Evolutionary conservation across 768 basidiomycete genomes (phyloP), one percentile per base, ranked within the genome.

Genomic region (Strobilomyces confusus): DNA sequence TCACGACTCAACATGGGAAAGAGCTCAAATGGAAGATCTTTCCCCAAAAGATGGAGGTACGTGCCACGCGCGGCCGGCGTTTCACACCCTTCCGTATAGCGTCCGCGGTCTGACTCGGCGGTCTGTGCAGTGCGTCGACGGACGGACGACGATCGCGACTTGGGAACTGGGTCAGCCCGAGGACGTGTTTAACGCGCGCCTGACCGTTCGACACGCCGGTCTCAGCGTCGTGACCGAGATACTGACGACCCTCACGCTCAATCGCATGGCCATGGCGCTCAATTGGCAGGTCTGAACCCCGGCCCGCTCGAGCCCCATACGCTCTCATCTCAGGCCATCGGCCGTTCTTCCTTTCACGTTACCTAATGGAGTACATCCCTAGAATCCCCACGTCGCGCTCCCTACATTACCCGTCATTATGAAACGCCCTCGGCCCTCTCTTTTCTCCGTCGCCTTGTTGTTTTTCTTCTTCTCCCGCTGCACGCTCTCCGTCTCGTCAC

Each of bases 1-100:
- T 91, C 67, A 79, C 77, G 44, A 79, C 83, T 11, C 84, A 83
- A 60, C 82, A 79, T 59, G 85, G 86, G 37, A 80, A 73, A 55
- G 81, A 86, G 46, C 83, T 81, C 69, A 92, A 89, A 68, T 92
- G 90, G 90, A 83, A 79, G 66, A 75, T 86, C 48, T 65, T 72
- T 13, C 70, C 77, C 32, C 75, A 81, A 56, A 75, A 80, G 50
- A 83, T 89, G 80, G 88, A 90, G 82, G 88, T 88, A 52, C 7
- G 26, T 7, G n/a, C 29, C 6, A 9, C 29, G 29, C 15, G 36
- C 17, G 33, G 41, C 12, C 8, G 14, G n/a, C 13, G 6, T 11
- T 33, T n/a, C 14, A 1, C 42, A 17, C 11, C 15, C 26, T 14
- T 29, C 4, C 1, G 8, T 13, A 17, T 34, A 5, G n/a, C 9